A percentile compares a stretch with the other conserved stretches of the same genome.
These are phyloP conservation scores for Gracilariopsis chorda DNA, from an alignment of 23 red algal species.

Conservation along the genomic window DNA sequence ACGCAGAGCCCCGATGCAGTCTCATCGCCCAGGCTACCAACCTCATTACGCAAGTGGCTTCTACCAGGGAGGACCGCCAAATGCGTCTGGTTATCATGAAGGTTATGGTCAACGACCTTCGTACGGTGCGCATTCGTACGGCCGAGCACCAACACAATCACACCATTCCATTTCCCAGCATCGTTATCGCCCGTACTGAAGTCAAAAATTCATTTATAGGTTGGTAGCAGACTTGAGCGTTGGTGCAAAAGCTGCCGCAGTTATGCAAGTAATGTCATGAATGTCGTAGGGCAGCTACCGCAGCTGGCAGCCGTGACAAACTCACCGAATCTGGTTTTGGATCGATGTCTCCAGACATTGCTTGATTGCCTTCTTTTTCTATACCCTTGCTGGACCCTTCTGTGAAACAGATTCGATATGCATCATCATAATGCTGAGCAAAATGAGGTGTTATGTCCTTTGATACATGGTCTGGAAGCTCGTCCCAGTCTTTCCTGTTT, in stretches of 20 bases:
- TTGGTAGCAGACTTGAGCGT: background rate
- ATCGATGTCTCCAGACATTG: background rate
- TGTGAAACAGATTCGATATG: conserved; percentile 56
- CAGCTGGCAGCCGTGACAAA: background rate
- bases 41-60: background rate
- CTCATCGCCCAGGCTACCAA: background rate
- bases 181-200: conserved; percentile 55
- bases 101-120: background rate
- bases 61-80: background rate
- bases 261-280: background rate
- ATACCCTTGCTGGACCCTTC: background rate
- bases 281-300: background rate
- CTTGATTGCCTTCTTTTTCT: background rate
- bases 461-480: conserved; percentile 84
- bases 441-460: conserved; percentile 75
- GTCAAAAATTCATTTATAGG: background rate
- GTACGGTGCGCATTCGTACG: background rate
- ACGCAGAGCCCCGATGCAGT: background rate
- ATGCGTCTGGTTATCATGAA: background rate
- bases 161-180: conserved; percentile 20
- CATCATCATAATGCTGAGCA: conserved; percentile 76
- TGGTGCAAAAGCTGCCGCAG: background rate
- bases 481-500: conserved; percentile 91
- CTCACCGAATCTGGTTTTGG: conserved; percentile 8
- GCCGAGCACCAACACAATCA: background rate